phyloP scores from a whole-genome alignment of 139 green algal species.

The Trebouxia sp. region DNA sequence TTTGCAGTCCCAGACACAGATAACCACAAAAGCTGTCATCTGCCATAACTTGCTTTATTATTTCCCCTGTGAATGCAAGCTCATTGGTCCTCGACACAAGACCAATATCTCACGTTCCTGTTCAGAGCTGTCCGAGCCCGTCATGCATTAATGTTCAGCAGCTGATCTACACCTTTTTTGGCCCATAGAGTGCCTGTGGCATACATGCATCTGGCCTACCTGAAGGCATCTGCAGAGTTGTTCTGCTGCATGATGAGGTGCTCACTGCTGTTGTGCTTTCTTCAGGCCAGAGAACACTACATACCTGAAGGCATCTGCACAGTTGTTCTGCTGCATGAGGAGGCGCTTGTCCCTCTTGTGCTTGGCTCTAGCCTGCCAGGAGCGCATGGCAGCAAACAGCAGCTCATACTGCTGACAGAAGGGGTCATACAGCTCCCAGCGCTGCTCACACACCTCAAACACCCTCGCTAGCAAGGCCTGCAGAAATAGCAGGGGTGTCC shows the following conservation, averaged over 20 bases:
- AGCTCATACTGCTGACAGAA: conserved; percentile 6
- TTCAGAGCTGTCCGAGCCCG: no score
- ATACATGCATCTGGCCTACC: no score
- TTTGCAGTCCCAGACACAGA: no score
- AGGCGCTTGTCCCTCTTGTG: not conserved
- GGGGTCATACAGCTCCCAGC: conserved; percentile 7
- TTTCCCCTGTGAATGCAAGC: no score
- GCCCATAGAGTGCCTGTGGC: no score
- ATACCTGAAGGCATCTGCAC: not conserved
- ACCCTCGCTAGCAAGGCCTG: conserved; percentile 6
- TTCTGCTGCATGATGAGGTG: not conserved
- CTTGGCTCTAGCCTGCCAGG: not conserved
- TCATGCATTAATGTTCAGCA: no score
- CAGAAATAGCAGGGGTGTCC: not conserved
- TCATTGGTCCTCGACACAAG: no score
- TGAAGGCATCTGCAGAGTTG: not conserved
- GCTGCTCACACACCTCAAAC: conserved; percentile 2
- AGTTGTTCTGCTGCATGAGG: not conserved
- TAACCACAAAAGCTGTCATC: no score
- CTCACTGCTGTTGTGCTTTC: not conserved
- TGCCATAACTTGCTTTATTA: no score
- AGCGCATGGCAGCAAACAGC: not conserved
- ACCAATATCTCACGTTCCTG: no score
- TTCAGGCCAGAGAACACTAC: not conserved
- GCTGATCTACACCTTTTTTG: no score